Evolutionary conservation across 225 moss, liverwort and hornwort genomes (phyloP), one percentile per base, ranked within the genome.

Genomic region (Straminergon stramineum): DNA sequence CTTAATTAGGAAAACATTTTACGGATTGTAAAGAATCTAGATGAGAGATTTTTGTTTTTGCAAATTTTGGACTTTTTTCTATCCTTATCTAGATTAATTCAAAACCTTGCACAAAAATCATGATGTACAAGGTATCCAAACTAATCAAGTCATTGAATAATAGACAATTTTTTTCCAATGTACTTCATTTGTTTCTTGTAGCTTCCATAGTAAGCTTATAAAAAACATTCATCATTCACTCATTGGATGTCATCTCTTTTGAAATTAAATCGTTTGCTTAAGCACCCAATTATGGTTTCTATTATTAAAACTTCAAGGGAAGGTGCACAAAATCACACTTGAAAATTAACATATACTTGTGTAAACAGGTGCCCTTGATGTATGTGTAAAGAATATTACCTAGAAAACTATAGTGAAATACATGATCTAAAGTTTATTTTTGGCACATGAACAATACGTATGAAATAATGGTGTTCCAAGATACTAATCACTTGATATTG

Each of bases 391-490:
- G 6, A 30, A 10, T 18, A 30, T 4, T 48, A 3, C 30, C 4
- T 30, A 4, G 11, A 3, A 75, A 75, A 48, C 48, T 48, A 7
- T 43, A 74, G 6, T 74, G 6, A 28, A 28, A 45, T 10, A 43
- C 17, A 17, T 45, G 30, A 30, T 48, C 1, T 45, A 2, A 6
- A 48, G 4, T 74, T 26, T 45, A 17, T 17, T 17, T 45, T 28
- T 45, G 2, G 10, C 0, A 45, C 6, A 17, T 45, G 11, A 30
- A 48, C 27, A 30, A 3, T 28, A 17, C 4, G 14, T 26, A 17
- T 11, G n/a, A n/a, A 75, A 31, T 31, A 31, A 2, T 75, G 11
- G 4, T 0, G 1, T 17, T 45, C 0, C 1, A 4, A 45, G 43
- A 4, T 0, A 1, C 17, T 75, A 75, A 48, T 30, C 11, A 18